Base-by-base conservation (phyloP, 129 eudicot genomes). In the Centella asiatica region DNA sequence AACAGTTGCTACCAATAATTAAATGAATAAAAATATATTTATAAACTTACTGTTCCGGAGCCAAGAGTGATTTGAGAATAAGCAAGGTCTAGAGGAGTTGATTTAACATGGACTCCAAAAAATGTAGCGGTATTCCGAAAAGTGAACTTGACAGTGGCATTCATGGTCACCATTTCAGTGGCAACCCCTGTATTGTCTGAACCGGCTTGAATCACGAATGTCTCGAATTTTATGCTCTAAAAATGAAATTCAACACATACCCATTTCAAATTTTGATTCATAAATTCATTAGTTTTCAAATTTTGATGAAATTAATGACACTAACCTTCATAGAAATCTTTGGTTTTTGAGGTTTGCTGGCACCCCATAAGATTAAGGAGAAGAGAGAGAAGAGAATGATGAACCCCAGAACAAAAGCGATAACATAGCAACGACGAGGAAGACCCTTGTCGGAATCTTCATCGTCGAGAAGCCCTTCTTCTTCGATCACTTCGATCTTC, bases 221-320 rank as follows among this genome's bases (percentile, higher is more conserved):
- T 84, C 80, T 86, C 95, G 52, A 90, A 81, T 56, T 52, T 77
- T 37, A 90, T 84, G 68, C 90, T 90, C 97, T 90, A 90, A 2
- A 50, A 72, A 55, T 1, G 27, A 44, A 29, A 26, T 5, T 3
- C 0, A 7, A n/a, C 17, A 32, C 32, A 17, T 3, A 31, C 42
- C 22, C 6, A 32, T 44, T 42, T 31, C 61, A 56, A 6, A 2
- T 33, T 45, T 18, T 19, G 22, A 5, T 45, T 17, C 51, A n/a
- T 5, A 45, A 45, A 6, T 45, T 45, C 8, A 2, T 9, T 37
- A 37, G 12, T 7, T 4, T 37, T n/a, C 9, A 42, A n/a, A 40
- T 4, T 31, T 13, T 44, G 4, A 12, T 7, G 3, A 44, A 44
- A 29, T 25, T 22, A 0, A 48, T 2, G 29, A 3, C 11, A 13